These are phyloP conservation scores for Linnemannia exigua DNA, from an alignment of 192 early-diverging fungal species.

Conservation along the genomic window DNA sequence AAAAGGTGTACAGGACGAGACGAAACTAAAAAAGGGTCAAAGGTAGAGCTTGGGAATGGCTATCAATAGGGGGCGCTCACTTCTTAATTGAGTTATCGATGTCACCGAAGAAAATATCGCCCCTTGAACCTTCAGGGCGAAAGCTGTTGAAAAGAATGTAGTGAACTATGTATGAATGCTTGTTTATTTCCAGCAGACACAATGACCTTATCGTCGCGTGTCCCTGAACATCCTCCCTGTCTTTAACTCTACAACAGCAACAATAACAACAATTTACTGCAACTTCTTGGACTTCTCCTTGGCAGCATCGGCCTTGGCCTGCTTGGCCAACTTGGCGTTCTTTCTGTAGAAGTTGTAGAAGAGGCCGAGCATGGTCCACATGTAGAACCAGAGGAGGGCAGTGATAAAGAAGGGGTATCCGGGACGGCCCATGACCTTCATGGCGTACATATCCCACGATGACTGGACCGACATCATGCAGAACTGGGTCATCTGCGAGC, in stretches of 20 bases:
- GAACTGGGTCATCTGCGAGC: slow-evolving; percentile 79
- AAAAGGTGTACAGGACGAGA: not conserved
- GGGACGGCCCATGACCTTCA: slow-evolving; percentile 47
- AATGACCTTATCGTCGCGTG: not conserved
- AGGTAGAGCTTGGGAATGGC: not conserved
- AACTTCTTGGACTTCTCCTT: slow-evolving; percentile 55
- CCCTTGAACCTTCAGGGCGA: not conserved
- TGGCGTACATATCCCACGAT: slow-evolving; percentile 58
- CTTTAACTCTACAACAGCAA: not conserved
- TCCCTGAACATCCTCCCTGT: not conserved
- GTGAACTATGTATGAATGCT: not conserved
- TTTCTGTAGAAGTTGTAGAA: slow-evolving; percentile 73
- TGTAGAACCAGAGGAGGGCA: slow-evolving; percentile 72
- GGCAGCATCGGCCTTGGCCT: slow-evolving; percentile 38
- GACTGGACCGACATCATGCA: slow-evolving; percentile 71
- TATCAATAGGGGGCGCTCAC: not conserved
- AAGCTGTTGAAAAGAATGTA: not conserved
- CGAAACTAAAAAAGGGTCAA: not conserved
- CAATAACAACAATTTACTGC: slow-evolving; percentile 19
- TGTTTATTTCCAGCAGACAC: not conserved
- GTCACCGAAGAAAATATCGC: slow-evolving; percentile 1
- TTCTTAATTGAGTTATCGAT: not conserved
- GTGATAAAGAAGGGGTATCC: slow-evolving; percentile 66
- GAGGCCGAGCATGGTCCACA: slow-evolving; percentile 75
- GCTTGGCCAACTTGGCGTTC: slow-evolving; percentile 59